Base-by-base conservation (phyloP, 2,329 filamentous ascomycete species). In the Fusarium buharicum region DNA sequence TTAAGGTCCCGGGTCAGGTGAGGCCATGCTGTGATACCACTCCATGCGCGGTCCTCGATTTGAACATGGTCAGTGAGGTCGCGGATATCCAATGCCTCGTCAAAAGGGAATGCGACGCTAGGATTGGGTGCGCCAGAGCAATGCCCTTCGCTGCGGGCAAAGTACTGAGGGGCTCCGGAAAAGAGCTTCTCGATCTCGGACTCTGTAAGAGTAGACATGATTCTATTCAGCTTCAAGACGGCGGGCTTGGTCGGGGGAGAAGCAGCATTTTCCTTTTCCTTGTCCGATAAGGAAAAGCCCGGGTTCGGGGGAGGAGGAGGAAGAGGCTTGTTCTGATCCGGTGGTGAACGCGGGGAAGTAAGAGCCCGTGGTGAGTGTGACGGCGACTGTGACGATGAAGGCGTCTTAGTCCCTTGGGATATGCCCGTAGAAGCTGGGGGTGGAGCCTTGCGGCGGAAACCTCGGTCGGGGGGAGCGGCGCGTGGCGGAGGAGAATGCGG, bases 141-240 rank as follows among this genome's bases (percentile, higher is more conserved):
- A 72, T 87, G 84, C 34, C 84, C 83, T 66, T 86, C 82, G 55
- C 81, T 83, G 48, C 84, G 82, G 64, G 85, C 82, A 73, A 86
- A 87, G 77, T 89, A 91, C 72, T 90, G 88, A 62, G 89, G 89
- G 38, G 89, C 89, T n/a, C 89, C 89, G 22, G 88, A 90, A 78
- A 91, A 92, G 69, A 91, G 82, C 74, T 86, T 86, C 75, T 88
- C 86, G 47, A 91, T 77, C 64, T 90, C 86, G 36, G 80, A 77
- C 40, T 85, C 81, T 67, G 76, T 82, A 55, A 90, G 78, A 44
- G 82, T 82, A 39, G 84, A 79, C 81, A 88, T 88, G 75, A 86
- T 87, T 72, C 81, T 80, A 59, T 81, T 77, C 34, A 86, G 75
- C 68, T 80, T 84, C 58, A 86, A 73, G 54, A 81, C 74, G 31